Evolutionary conservation across 1,139 yeast genomes (phyloP).

Genomic region (Pichia kudriavzevii): DNA sequence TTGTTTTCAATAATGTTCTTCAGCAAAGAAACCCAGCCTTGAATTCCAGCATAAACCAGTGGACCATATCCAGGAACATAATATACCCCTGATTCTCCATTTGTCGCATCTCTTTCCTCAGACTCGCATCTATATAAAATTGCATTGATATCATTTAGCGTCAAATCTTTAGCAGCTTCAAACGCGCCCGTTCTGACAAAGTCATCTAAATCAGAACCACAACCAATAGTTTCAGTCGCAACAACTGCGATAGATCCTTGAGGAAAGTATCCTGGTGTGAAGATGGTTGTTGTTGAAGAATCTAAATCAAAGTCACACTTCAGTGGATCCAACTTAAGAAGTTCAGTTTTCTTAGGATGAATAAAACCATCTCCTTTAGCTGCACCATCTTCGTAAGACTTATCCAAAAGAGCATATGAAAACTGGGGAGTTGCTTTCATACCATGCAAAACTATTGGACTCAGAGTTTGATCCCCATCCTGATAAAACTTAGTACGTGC

Average conservation of each 20-base stretch:
- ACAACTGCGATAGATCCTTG: conserved; percentile 88
- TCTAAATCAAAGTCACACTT: conserved; percentile 35
- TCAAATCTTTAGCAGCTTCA: conserved; percentile 56
- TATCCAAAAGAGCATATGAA: conserved; percentile 47
- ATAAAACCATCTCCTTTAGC: conserved; percentile 24
- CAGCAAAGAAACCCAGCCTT: conserved; percentile 81
- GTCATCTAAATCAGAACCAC: conserved; percentile 56
- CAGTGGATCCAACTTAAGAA: conserved; percentile 49
- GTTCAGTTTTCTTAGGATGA: conserved; percentile 59
- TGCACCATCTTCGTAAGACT: conserved; percentile 37
- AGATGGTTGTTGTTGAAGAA: conserved; percentile 42
- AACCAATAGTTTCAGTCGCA: conserved; percentile 51
- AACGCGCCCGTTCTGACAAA: conserved; percentile 67
- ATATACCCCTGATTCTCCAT: conserved; percentile 67
- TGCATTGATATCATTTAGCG: conserved; percentile 65
- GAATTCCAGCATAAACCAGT: conserved; percentile 80
- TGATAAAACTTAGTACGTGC: conserved; percentile 72
- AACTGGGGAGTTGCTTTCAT: conserved; percentile 55
- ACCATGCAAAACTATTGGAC: conserved; percentile 60
- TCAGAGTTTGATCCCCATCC: conserved; percentile 43
- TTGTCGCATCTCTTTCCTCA: conserved; percentile 79
- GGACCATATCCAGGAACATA: conserved; percentile 64
- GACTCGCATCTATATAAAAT: conserved; percentile 72
- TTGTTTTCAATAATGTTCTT: conserved; percentile 58
- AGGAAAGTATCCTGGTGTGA: conserved; percentile 56